Base-by-base conservation (phyloP, 257 asterid species). In the Solanum pinnatisectum region DNA sequence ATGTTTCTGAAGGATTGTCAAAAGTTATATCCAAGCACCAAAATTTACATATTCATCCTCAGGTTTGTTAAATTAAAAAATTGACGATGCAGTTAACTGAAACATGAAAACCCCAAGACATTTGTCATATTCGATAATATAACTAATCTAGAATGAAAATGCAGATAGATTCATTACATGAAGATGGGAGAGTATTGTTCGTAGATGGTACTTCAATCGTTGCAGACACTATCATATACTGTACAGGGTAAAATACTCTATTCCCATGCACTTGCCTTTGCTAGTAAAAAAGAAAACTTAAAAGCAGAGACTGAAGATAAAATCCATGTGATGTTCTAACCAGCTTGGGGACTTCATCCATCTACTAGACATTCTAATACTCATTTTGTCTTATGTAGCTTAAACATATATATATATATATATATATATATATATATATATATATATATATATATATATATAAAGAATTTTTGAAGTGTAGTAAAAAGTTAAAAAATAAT, bases 161-260 rank as follows among this genome's bases (percentile, higher is more conserved):
- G 93, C 95, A 96, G 99, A 93, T 96, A 87, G 94, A 95, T 78
- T 95, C 95, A 52, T 87, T 96, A 49, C 93, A 94, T 59, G 98
- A 94, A 90, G 94, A 95, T 88, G 99, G 99, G 56, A 89, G 87
- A 59, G 98, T 96, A 86, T 22, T 90, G 86, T 96, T 96, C 87
- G 86, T 71, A 20, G 96, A 96, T 87, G 96, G 96, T 72, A 92
- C 95, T 74, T 93, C 88, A 87, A 78, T 87, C 30, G 81, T 85
- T 78, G 98, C 98, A 23, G 98, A 96, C 91, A 92, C 98, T n/a
- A 87, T 96, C 88, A 91, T 96, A 87, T 96, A 96, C 83, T 94
- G 98, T 90, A 95, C 99, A 16, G 99, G 99, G 98, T 96, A 93
- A 44, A 73, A 40, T 10, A n/a, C 85, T 13, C 13, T 27, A 27